Percentiles rank a stretch among this genome's conserved stretches.
phyloP scores from a whole-genome alignment of 805 yeast genomes.

The Candida jianshihensis region DNA sequence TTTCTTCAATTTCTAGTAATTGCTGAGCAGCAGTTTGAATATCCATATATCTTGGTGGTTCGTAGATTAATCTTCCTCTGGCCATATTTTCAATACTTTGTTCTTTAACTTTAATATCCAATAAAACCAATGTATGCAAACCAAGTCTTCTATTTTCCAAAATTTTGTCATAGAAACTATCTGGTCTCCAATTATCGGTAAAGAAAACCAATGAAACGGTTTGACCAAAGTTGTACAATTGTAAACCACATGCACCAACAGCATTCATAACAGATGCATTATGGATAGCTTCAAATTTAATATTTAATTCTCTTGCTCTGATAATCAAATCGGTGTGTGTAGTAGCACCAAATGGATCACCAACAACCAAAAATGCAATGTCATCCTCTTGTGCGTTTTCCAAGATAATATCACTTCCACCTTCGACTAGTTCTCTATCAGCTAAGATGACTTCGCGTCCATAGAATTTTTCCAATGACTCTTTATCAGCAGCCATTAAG shows the following conservation, averaged over 20 bases:
- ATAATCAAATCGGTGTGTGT: conserved; percentile 93
- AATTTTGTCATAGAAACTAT: conserved; percentile 84
- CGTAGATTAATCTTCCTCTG: conserved; percentile 84
- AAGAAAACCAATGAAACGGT: conserved; percentile 95
- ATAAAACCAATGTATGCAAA: conserved; percentile 77
- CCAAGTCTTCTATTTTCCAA: conserved; percentile 88
- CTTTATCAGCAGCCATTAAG: conserved; percentile 83
- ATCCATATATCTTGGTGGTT: conserved; percentile 95
- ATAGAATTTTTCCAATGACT: conserved; percentile 71
- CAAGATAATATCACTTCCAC: conserved; percentile 78
- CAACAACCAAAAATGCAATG: conserved; percentile 91
- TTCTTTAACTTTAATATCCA: conserved; percentile 95
- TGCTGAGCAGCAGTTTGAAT: conserved; percentile 87
- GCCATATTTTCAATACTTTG: conserved; percentile 93
- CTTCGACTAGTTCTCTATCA: conserved; percentile 90
- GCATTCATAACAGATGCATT: conserved; percentile 98
- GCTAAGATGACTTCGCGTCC: conserved; percentile 84
- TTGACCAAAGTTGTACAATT: conserved; percentile 91
- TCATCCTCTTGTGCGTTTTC: conserved; percentile 73
- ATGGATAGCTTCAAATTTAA: conserved; percentile 77
- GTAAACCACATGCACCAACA: conserved; percentile 96
- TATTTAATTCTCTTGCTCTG: conserved; percentile 80
- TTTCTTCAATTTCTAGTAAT: conserved; percentile 79
- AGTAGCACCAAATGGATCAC: conserved; percentile 97
- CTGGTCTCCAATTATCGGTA: conserved; percentile 95